Percentiles rank a stretch among this genome's conserved stretches.
phyloP scores from a whole-genome alignment of 148 eudicot species.

The Limonium bicolor region DNA sequence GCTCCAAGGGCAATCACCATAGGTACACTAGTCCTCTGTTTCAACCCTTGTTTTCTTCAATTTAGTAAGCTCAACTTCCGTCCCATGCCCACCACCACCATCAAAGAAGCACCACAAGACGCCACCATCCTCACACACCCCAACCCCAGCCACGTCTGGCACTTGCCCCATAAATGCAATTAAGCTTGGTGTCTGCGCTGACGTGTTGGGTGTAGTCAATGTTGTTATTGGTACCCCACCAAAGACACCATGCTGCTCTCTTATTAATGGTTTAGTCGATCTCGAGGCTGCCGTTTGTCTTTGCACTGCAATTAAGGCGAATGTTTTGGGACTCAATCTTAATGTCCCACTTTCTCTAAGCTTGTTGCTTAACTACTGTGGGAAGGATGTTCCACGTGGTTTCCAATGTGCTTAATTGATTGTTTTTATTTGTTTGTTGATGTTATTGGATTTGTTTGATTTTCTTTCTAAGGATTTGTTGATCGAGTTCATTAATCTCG shows the following conservation, averaged over 20 bases:
- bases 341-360: slow-evolving; percentile 25
- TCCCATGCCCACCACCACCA: slow-evolving; percentile 3
- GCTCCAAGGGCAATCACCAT: not conserved
- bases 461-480: too few species aligned
- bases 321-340: slow-evolving; percentile 29
- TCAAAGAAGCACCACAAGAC: not conserved
- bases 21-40: not conserved
- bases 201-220: slow-evolving; percentile 9
- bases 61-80: slow-evolving; percentile 1
- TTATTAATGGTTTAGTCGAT: slow-evolving; percentile 28
- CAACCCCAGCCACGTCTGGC: not conserved
- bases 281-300: slow-evolving; percentile 45
- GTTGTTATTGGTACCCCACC: slow-evolving; percentile 23
- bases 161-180: slow-evolving; percentile 1
- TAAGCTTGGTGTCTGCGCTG: slow-evolving; percentile 3
- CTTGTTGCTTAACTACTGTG: slow-evolving; percentile 28
- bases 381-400: slow-evolving; percentile 24
- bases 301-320: slow-evolving; percentile 10
- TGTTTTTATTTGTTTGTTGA: not conserved
- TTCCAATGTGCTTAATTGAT: slow-evolving; percentile 14
- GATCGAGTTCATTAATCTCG: too few species aligned
- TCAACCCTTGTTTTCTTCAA: slow-evolving; percentile 4
- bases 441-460: too few species aligned
- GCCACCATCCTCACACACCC: not conserved
- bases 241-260: slow-evolving; percentile 28